Base-by-base conservation (phyloP, 768 basidiomycete species). In the Russula foetens region DNA sequence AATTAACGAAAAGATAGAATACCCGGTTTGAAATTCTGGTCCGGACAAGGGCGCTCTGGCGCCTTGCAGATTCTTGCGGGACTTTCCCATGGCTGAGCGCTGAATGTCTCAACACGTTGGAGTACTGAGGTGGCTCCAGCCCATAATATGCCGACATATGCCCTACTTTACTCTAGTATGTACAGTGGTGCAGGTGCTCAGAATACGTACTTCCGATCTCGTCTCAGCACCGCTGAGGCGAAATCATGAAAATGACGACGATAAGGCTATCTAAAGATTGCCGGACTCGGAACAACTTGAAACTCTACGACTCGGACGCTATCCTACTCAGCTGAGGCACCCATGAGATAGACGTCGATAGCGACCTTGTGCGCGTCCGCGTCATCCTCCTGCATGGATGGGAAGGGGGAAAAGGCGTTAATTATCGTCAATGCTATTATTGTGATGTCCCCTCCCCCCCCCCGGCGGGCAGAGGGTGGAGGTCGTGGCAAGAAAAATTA, bases 321-420 rank as follows among this genome's bases (percentile, higher is more conserved):
- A n/a, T n/a, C n/a, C 23, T 28, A 14, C 14, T 46, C 35, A 14
- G 43, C 23, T 26, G 29, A 8, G 29, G 26, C 17, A 1, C 52
- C 53, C 59, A 60, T 60, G 28, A 54, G 4, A 33, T 54, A 54
- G 17, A 60, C 17, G 14, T 60, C 53, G 45, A 60, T 47, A 21
- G 48, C 11, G 6, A 54, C 59, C 17, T 48, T 54, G 46, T 53
- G 58, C 11, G 41, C 19, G 24, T 52, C 58, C 26, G 33, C 52
- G 29, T 54, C 59, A 11, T 43, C 59, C 35, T 60, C 59, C 59
- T 60, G 28, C 5, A 14, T 17, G 2, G 5, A 19, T 21, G 29
- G 15, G 21, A 15, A n/a, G n/a, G 28, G 19, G 7, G 31, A 8
- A n/a, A 35, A 12, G 39, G 17, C 3, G 3, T 15, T 14, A 41